phyloP scores from a whole-genome alignment of 2,329 filamentous ascomycete species.

The Helotiales sp. region DNA sequence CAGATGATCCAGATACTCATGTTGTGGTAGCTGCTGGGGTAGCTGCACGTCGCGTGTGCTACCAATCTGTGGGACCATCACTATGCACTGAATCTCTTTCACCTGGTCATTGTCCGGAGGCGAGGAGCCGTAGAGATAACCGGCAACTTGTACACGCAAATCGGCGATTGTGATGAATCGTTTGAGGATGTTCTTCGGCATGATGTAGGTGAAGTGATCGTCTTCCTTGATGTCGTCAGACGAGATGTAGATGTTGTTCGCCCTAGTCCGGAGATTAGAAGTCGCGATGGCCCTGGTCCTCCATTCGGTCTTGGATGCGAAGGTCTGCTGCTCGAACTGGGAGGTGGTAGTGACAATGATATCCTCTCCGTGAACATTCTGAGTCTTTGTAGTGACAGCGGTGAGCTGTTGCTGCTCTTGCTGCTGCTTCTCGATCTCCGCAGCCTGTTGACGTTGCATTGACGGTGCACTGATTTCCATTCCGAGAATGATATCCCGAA shows the following conservation, averaged over 20 bases:
- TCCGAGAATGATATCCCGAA: conserved; percentile 95
- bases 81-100: conserved; percentile 95
- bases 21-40: conserved; percentile 85
- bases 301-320: conserved; percentile 99
- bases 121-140: conserved; percentile 90
- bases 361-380: conserved; percentile 95
- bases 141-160: conserved; percentile 92
- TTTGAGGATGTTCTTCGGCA: conserved; percentile 98
- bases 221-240: conserved; percentile 91
- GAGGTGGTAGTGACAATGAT: conserved; percentile 98
- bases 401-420: conserved; percentile 96
- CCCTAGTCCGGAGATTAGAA: conserved; percentile 86
- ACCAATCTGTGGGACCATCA: conserved; percentile 96
- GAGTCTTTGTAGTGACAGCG: conserved; percentile 96
- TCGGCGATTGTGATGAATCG: conserved; percentile 98
- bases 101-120: conserved; percentile 94
- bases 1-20: conserved; percentile 82
- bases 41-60: conserved; percentile 90
- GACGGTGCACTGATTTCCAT: conserved; percentile 99
- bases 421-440: conserved; percentile 98
- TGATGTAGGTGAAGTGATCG: conserved; percentile 88
- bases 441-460: conserved; percentile 96
- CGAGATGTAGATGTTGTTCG: conserved; percentile 99
- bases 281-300: conserved; percentile 95
- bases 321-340: conserved; percentile 95